Base-by-base conservation (phyloP, 805 yeast genomes). In the Pichia exigua region DNA sequence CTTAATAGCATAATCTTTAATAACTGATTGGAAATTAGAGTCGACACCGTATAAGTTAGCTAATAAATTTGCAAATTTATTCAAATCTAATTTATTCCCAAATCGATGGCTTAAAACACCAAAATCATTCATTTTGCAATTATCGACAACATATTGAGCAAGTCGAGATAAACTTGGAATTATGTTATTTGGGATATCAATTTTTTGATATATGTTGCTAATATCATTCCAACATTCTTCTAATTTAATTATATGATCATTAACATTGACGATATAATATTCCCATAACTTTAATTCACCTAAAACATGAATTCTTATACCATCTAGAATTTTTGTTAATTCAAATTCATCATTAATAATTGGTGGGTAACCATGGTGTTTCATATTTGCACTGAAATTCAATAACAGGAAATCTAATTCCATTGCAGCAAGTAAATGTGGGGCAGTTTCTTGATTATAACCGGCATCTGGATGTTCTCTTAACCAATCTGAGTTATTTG, bases 401-500 rank as follows among this genome's bases (percentile, higher is more conserved):
- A 84, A 64, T 46, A 91, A 71, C n/a, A 75, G 72, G 18, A 68
- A 73, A 65, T 92, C 99, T 51, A 92, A 76, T 60, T 84, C 97
- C 42, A 90, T 83, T 1, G 98, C 97, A 3, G 95, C 70, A 15
- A 65, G 73, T 56, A 92, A 75, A 68, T 92, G 97, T 6, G 98
- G 97, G 2, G 97, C 95, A 2, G 97, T 91, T 48, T 76, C 77
- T 26, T 76, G 76, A 53, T 88, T 87, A 68, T 92, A 92, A 11
- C 98, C 98, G 2, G 87, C 81, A 22, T 91, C 97, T 0, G 98
- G 97, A 59, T 87, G 90, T 2, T 83, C 85, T 43, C 78, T 69
- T 35, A 94, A 68, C 99, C 99, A 92, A 0, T 61, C 67, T 0
- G 98, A 89, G 67, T 92, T 88, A 64, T 87, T 77, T 2, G 98